Evolutionary conservation across 805 yeast species (phyloP).

Genomic region (Saccharomycopsis sp.): DNA sequence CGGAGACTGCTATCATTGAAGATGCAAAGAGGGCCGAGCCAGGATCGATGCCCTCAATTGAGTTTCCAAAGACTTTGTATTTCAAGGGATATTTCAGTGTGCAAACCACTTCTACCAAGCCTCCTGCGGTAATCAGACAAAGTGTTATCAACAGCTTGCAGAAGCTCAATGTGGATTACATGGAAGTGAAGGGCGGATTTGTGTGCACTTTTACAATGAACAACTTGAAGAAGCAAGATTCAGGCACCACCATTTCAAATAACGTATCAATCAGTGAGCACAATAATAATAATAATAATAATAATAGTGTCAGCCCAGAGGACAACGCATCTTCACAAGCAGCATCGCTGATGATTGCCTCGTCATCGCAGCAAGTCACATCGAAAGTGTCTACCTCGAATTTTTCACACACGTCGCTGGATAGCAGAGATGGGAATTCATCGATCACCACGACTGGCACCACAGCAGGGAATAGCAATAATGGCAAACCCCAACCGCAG

Average conservation of each 20-base stretch:
- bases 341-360: conserved; percentile 3
- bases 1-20: conserved; percentile 41
- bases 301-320: neutral
- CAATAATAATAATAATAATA: too few species aligned
- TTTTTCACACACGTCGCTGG: conserved; percentile 18
- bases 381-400: conserved; percentile 15
- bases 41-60: conserved; percentile 88
- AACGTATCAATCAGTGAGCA: too few species aligned
- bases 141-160: conserved; percentile 72
- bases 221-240: conserved; percentile 4
- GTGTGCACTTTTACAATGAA: conserved; percentile 42
- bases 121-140: conserved; percentile 78
- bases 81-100: conserved; percentile 90
- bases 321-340: conserved; percentile 6
- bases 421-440: conserved; percentile 10
- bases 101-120: conserved; percentile 89
- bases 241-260: neutral
- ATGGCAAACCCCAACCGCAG: too few species aligned
- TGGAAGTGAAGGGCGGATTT: conserved; percentile 91
- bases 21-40: conserved; percentile 51
- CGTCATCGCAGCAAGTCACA: conserved; percentile 8
- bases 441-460: conserved; percentile 4
- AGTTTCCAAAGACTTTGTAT: conserved; percentile 82
- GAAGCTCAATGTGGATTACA: conserved; percentile 67
- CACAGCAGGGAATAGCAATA: neutral